phyloP scores from a whole-genome alignment of 1,139 yeast genomes.

The Pichia inconspicua region DNA sequence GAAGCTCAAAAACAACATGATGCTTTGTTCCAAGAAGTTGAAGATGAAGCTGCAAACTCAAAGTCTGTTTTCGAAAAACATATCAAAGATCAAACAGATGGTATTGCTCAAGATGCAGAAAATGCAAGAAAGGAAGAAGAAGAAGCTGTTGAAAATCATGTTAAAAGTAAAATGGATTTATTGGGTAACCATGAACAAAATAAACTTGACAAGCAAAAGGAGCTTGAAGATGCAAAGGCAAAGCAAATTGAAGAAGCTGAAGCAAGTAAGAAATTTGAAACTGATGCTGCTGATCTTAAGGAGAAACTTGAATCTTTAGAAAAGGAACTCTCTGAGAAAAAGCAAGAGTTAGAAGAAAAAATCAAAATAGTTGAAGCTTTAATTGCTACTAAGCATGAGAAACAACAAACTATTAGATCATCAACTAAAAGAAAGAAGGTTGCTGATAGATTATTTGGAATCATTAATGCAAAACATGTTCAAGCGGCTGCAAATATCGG shows the following conservation, averaged over 20 bases:
- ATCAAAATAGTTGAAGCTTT: slow-evolving; percentile 30
- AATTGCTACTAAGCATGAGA: slow-evolving; percentile 35
- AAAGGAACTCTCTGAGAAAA: slow-evolving; percentile 35
- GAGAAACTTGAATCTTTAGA: slow-evolving; percentile 42
- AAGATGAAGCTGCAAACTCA: slow-evolving; percentile 26
- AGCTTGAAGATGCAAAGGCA: slow-evolving; percentile 41
- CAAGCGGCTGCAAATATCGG: slow-evolving; percentile 36
- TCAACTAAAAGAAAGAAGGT: slow-evolving; percentile 37
- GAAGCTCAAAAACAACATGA: slow-evolving; percentile 37
- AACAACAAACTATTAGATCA: slow-evolving; percentile 33
- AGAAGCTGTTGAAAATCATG: slow-evolving; percentile 42
- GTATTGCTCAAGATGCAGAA: slow-evolving; percentile 39
- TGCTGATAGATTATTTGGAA: slow-evolving; percentile 32
- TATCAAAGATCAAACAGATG: slow-evolving; percentile 34
- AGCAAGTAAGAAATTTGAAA: slow-evolving; percentile 39
- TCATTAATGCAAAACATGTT: slow-evolving; percentile 31
- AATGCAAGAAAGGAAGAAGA: slow-evolving; percentile 42
- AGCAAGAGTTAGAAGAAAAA: slow-evolving; percentile 29
- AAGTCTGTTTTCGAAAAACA: slow-evolving; percentile 32
- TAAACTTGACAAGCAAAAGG: slow-evolving; percentile 42
- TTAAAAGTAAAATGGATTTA: slow-evolving; percentile 38
- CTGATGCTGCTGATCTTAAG: slow-evolving; percentile 36
- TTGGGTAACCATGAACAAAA: slow-evolving; percentile 40
- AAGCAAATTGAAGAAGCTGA: slow-evolving; percentile 41
- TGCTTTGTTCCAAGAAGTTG: slow-evolving; percentile 31